Base-by-base conservation (phyloP, 306 rosid species). In the Quercus ilex region DNA sequence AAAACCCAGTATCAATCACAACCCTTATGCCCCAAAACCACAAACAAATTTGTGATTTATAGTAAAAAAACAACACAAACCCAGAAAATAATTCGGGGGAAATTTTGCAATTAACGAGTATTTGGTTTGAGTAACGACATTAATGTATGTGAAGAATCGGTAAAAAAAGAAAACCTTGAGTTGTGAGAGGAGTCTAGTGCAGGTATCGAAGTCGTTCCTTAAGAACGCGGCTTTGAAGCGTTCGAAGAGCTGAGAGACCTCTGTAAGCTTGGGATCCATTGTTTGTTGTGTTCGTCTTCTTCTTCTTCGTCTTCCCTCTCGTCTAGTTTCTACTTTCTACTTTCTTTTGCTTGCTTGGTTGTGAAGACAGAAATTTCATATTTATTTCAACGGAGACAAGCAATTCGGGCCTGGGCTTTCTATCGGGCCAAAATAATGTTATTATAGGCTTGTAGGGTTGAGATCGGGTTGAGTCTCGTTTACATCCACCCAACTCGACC, bases 231-330 rank as follows among this genome's bases (percentile, higher is more conserved):
- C 93, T 76, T 94, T 94, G 68, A 92, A 91, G 69, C 97, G 97
- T 82, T 87, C 97, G 63, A 92, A 91, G 69, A 76, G 84, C 89
- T 92, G 97, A 3, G 91, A 83, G 30, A 89, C 91, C 78, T 92
- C 97, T 2, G 89, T 87, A 0, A 92, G 71, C 88, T 91, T 92
- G 35, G 97, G 95, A 85, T 92, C 95, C 97, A 94, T 91, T 11
- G 6, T 33, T 11, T 33, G 72, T 7, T 79, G n/a, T 26, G 57
- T 67, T 57, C 77, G 35, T 69, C 25, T 26, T 56, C 78, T 28
- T 30, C 77, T 28, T 30, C 77, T 28, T 62, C 71, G 30, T 53
- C 49, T 30, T 65, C 71, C 10, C 49, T 33, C 17, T 10, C 64
- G 64, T 58, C 30, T 3, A 9, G 2, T 13, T 21, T 23, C 31